Base-by-base conservation (phyloP, 345 rosid species). In the Pugionium cornutum region DNA sequence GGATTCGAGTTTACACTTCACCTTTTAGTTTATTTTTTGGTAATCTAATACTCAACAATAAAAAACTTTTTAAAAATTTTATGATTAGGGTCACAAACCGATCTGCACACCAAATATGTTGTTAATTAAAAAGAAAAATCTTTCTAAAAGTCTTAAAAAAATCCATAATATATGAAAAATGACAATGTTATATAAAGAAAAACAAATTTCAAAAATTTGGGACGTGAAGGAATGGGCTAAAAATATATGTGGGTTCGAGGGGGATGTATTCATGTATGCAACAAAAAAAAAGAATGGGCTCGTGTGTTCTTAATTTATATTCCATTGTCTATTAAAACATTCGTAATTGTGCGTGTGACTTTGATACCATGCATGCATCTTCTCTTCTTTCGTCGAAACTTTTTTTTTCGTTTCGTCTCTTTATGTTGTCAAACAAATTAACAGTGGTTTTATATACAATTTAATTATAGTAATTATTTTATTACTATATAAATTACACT, bases 351-450 rank as follows among this genome's bases (percentile, higher is more conserved):
- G 61, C 53, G n/a, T 28, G 2, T 61, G 54, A 69, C 54, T 4
- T 43, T 4, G 18, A 18, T 45, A 61, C 11, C 47, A 69, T 69
- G 68, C 74, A 69, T 61, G 74, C 67, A 69, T 61, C 74, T 69
- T 18, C 18, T 18, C 18, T 18, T 61, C 62, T 43, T 51, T 67
- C 34, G 5, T 25, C 6, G 4, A 9, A 18, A 53, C 9, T 11
- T 0, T 45, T 10, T 32, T 5, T 18, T 55, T n/a, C n/a, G 9
- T 0, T 40, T 18, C 4, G 26, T 45, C 29, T 28, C 9, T 18
- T 33, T 66, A 45, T 45, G 26, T 45, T 66, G 47, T 28, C 46
- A 35, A 45, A 66, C 39, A 9, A 18, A 18, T 18, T 18, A 18
- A 18, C 18, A 0, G 18, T 18, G 18, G 18, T 18, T 18, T 18